A percentile compares a stretch with the other conserved stretches of the same genome.
phyloP scores from a whole-genome alignment of 148 eudicot genomes.

The Vaccinium darrowii region DNA sequence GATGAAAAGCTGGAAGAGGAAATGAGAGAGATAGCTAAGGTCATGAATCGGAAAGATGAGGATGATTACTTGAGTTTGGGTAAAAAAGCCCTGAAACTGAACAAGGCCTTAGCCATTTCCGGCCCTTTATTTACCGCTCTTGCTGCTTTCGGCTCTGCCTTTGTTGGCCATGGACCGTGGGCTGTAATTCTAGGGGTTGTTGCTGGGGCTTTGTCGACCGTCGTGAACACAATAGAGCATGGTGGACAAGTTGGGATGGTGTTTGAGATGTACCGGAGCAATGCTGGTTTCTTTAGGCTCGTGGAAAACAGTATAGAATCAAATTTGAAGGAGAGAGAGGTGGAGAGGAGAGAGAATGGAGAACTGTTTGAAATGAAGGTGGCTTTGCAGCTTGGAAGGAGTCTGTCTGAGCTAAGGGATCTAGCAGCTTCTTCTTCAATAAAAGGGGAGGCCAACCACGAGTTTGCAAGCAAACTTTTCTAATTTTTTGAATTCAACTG shows the following conservation, averaged over 20 bases:
- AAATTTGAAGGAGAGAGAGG: slow-evolving; percentile 26
- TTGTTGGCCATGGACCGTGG: not conserved
- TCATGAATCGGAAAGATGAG: too few species aligned
- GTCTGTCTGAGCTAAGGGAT: slow-evolving; percentile 39
- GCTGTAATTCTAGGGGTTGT: slow-evolving; percentile 17
- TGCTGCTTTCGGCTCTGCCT: too few species aligned
- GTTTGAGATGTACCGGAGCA: slow-evolving; percentile 56
- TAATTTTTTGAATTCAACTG: slow-evolving; percentile 8
- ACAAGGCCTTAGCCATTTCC: too few species aligned
- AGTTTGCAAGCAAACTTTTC: slow-evolving; percentile 56
- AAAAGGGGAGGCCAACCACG: slow-evolving; percentile 27
- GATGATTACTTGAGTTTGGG: too few species aligned
- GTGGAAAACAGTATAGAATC: slow-evolving; percentile 35
- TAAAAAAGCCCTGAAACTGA: too few species aligned
- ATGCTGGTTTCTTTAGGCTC: slow-evolving; percentile 40
- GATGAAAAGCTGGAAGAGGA: too few species aligned
- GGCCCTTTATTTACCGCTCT: too few species aligned
- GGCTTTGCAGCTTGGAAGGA: slow-evolving; percentile 45
- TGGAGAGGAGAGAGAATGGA: slow-evolving; percentile 37
- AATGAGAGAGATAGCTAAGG: too few species aligned
- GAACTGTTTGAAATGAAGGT: slow-evolving; percentile 48
- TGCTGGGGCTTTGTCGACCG: slow-evolving; percentile 33
- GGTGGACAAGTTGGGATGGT: slow-evolving; percentile 70
- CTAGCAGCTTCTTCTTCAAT: slow-evolving; percentile 32
- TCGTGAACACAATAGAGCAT: slow-evolving; percentile 18